Conservation (phyloP, 441 rosid species). For the Manihot esculenta region DNA sequence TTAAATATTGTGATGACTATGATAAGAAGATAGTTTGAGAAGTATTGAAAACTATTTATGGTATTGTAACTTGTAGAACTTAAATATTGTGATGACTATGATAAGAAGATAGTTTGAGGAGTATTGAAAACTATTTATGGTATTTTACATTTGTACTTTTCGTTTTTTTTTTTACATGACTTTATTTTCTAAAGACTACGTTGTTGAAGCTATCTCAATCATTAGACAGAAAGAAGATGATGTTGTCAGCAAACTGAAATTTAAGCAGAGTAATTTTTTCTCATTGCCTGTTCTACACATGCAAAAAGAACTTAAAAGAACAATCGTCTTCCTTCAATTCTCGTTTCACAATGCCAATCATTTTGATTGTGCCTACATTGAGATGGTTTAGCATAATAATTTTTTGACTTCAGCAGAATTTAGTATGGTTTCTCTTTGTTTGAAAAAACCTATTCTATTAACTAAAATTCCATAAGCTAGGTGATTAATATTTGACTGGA, state of each 20-base stretch:
- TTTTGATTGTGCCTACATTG: neutral
- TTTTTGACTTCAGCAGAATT: no score
- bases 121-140: neutral
- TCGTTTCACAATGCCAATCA: neutral
- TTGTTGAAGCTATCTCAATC: neutral
- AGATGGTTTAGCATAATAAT: neutral
- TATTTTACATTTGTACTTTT: neutral
- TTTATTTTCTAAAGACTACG: neutral
- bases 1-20: neutral
- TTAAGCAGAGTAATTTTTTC: no score
- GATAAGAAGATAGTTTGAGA: neutral
- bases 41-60: neutral
- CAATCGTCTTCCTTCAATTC: neutral
- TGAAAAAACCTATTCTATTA: neutral
- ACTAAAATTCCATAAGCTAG: neutral
- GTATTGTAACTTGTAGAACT: neutral
- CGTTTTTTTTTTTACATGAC: neutral
- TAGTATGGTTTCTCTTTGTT: constrained; percentile 2
- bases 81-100: neutral
- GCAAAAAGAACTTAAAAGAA: no score
- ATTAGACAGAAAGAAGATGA: neutral
- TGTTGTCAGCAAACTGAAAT: neutral
- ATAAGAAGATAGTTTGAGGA: no score
- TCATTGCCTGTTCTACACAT: neutral
- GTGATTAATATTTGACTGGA: neutral